Conservation (phyloP, 306 rosid genomes). For the Arachis stenosperma region DNA sequence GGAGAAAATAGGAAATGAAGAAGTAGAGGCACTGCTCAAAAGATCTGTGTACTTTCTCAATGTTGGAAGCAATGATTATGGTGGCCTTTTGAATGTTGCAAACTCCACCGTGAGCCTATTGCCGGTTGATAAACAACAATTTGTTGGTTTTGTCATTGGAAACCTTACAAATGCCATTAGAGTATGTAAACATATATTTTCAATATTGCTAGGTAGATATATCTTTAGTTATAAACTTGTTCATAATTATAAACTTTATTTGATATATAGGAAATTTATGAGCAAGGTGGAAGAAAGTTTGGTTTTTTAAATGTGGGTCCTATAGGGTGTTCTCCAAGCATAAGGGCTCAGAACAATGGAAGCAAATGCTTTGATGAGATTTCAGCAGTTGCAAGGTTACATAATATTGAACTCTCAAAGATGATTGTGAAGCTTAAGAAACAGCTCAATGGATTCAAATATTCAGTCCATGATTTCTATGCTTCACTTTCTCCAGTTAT, state of each 20-base stretch:
- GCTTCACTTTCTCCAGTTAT: constrained; percentile 7
- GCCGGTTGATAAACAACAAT: constrained; percentile 26
- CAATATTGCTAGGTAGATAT: not conserved
- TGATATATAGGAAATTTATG: constrained; percentile 48
- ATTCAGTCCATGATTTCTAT: constrained; percentile 40
- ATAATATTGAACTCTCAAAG: constrained; percentile 41
- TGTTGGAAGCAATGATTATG: constrained; percentile 50
- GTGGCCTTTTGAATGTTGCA: not conserved
- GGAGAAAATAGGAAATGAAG: constrained; percentile 42
- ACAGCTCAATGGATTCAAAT: constrained; percentile 51
- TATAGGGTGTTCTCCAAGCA: constrained; percentile 41
- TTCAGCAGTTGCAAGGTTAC: constrained; percentile 38
- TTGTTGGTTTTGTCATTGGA: constrained; percentile 47
- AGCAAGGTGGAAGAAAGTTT: constrained; percentile 61
- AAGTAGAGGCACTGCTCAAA: constrained; percentile 42
- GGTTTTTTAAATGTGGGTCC: constrained; percentile 40
- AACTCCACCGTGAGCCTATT: not conserved
- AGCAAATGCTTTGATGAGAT: constrained; percentile 40
- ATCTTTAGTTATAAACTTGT: not conserved
- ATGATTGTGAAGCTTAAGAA: constrained; percentile 34
- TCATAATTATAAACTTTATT: not conserved
- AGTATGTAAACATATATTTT: constrained; percentile 17
- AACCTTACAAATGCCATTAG: constrained; percentile 47
- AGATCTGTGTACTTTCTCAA: constrained; percentile 55
- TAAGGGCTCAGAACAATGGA: constrained; percentile 28